A percentile compares a stretch with the other conserved stretches of the same genome.
Evolutionary conservation across 2,329 filamentous ascomycete genomes (phyloP).

Genomic region (Rosellinia necatrix): DNA sequence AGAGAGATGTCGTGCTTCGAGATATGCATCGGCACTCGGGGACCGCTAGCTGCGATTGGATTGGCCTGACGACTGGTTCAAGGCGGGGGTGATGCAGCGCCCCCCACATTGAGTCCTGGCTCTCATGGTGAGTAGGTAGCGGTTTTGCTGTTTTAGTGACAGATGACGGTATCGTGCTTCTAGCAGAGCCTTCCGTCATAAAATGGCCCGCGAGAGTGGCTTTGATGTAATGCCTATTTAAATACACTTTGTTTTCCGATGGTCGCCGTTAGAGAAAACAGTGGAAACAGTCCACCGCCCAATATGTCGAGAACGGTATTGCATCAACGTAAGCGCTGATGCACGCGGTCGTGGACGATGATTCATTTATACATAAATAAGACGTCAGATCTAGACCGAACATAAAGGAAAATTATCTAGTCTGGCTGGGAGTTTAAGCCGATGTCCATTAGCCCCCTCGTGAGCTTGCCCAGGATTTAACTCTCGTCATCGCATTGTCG

Average conservation of each 20-base stretch:
- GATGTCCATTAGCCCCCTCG: too few species aligned
- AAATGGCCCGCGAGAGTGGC: neutral
- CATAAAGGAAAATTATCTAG: too few species aligned
- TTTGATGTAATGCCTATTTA: neutral
- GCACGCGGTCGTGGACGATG: neutral
- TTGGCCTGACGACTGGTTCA: neutral
- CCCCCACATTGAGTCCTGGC: conserved; percentile 7
- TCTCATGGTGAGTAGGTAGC: neutral
- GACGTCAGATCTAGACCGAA: too few species aligned
- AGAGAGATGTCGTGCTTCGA: conserved; percentile 20
- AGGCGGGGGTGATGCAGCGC: conserved; percentile 13
- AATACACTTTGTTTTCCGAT: too few species aligned
- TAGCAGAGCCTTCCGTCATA: neutral
- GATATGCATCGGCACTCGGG: conserved; percentile 16
- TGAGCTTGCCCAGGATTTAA: too few species aligned
- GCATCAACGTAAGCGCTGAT: neutral
- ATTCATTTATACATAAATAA: too few species aligned
- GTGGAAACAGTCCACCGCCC: neutral
- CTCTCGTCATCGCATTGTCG: too few species aligned
- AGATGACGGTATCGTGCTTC: conserved; percentile 7
- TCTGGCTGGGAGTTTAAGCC: too few species aligned
- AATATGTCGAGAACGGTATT: neutral
- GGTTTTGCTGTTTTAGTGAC: neutral
- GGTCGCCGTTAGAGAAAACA: neutral
- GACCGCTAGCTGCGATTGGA: conserved; percentile 12